These are phyloP conservation scores for Amphirosellinia nigrospora DNA, from an alignment of 495 filamentous ascomycete genomes.

Conservation along the genomic window DNA sequence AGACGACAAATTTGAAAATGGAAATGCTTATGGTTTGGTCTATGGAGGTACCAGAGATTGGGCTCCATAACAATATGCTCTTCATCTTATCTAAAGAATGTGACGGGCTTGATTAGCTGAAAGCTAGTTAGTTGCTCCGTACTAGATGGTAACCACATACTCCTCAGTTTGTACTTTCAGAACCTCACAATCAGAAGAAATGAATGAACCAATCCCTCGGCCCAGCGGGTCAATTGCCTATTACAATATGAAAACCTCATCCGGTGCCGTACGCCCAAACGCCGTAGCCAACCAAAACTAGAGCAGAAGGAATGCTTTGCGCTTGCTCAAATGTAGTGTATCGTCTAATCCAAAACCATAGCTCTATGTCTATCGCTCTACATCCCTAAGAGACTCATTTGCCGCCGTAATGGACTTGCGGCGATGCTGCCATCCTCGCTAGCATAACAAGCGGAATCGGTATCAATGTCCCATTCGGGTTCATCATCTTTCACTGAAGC, in stretches of 20 bases:
- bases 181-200: background rate
- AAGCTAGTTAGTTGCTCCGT: background rate
- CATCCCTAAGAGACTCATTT: conserved; percentile 68
- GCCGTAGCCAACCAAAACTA: conserved; percentile 17
- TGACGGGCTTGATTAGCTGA: background rate
- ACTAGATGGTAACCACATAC: background rate
- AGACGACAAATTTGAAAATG: background rate
- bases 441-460: conserved; percentile 70
- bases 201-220: background rate
- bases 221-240: background rate
- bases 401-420: conserved; percentile 70
- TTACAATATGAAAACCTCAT: background rate
- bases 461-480: conserved; percentile 81
- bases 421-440: conserved; percentile 66
- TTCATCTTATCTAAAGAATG: conserved; percentile 14
- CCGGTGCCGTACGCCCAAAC: conserved; percentile 21
- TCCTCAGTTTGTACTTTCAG: background rate
- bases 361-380: conserved; percentile 43
- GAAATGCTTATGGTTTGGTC: background rate
- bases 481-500: conserved; percentile 55
- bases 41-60: background rate
- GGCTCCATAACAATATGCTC: background rate
- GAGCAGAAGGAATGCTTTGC: conserved; percentile 14
- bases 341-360: conserved; percentile 30
- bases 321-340: conserved; percentile 17